Evolutionary conservation across 1,139 yeast species (phyloP).

Genomic region (Candida sanyaensis): DNA sequence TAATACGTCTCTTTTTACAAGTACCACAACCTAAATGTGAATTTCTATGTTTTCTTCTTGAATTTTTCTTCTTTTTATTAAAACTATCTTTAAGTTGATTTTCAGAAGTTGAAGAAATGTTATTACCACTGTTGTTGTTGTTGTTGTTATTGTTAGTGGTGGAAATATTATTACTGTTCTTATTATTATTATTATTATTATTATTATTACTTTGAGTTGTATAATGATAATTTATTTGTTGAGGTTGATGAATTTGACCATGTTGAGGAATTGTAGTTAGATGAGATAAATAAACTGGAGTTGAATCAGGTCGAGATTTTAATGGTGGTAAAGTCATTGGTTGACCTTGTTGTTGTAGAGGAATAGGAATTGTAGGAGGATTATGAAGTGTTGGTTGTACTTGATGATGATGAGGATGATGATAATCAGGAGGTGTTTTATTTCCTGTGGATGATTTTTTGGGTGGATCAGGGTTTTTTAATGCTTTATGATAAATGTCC

Average conservation of each 20-base stretch:
- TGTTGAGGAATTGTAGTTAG: neutral
- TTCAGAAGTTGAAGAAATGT: constrained; percentile 6
- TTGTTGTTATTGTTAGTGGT: constrained; percentile 1
- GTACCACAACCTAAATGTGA: constrained; percentile 67
- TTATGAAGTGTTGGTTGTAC: neutral
- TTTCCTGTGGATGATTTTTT: constrained; percentile 14
- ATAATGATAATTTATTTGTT: constrained; percentile 3
- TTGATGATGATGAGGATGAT: neutral
- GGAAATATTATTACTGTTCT: no score
- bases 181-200: neutral
- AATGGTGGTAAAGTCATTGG: constrained; percentile 2
- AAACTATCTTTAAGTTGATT: constrained; percentile 12
- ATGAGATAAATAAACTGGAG: neutral
- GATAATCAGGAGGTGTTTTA: neutral
- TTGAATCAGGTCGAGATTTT: neutral
- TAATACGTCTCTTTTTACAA: constrained; percentile 65
- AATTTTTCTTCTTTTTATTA: constrained; percentile 38
- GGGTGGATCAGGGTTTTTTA: constrained; percentile 16
- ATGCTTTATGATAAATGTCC: constrained; percentile 16
- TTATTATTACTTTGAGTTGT: neutral
- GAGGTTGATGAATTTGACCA: neutral
- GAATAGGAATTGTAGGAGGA: neutral
- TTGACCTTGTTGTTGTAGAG: constrained; percentile 2
- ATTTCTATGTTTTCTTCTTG: constrained; percentile 62
- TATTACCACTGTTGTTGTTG: neutral